phyloP scores from a whole-genome alignment of 2,329 filamentous ascomycete species.

The Aspergillus sp. region DNA sequence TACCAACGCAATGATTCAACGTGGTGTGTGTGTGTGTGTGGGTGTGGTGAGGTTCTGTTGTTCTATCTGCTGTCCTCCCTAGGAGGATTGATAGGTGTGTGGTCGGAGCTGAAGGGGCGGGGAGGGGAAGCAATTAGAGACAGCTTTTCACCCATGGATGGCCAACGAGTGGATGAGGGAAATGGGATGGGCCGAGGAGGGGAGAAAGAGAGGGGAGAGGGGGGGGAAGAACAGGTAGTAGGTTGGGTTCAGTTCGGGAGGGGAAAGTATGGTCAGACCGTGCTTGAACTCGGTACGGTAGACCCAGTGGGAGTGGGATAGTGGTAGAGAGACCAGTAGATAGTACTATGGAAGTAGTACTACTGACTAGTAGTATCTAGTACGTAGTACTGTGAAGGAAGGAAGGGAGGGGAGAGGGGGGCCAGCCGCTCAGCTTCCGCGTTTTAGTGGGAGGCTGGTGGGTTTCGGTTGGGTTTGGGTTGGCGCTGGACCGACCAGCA shows the following conservation, averaged over 20 bases:
- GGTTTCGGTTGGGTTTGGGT: constrained; percentile 11
- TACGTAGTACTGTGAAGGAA: background rate
- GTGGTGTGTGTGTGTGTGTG: background rate
- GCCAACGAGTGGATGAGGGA: constrained; percentile 9
- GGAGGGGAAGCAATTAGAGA: constrained; percentile 16
- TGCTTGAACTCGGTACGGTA: background rate
- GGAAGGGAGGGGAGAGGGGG: background rate
- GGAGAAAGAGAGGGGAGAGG: background rate
- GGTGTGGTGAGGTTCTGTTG: background rate
- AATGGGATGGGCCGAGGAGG: constrained; percentile 16
- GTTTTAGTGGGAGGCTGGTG: constrained; percentile 26
- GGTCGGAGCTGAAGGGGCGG: constrained; percentile 1
- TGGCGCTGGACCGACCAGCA: constrained; percentile 8
- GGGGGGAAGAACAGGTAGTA: background rate
- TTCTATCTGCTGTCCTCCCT: background rate
- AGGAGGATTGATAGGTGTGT: background rate
- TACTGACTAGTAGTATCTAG: no score
- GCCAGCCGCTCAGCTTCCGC: constrained; percentile 22
- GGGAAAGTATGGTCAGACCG: constrained; percentile 10
- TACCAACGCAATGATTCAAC: constrained; percentile 4
- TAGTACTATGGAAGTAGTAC: background rate
- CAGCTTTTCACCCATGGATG: constrained; percentile 16
- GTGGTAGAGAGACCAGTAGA: background rate
- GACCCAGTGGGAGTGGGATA: constrained; percentile 3
- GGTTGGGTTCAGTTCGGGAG: constrained; percentile 23